These are phyloP conservation scores for Vigna mungo DNA, from an alignment of 306 rosid species.

Conservation along the genomic window DNA sequence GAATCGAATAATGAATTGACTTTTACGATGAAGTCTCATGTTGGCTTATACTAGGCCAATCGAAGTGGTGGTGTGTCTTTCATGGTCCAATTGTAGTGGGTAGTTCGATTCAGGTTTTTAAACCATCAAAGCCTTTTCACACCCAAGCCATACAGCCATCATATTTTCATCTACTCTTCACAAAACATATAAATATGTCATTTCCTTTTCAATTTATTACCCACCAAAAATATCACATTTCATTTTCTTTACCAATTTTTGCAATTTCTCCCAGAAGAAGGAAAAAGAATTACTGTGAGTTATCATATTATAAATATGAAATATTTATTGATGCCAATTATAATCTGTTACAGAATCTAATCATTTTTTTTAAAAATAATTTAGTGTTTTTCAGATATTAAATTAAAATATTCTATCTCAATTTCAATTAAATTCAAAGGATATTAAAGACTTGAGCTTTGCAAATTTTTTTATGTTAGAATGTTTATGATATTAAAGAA, in stretches of 20 bases:
- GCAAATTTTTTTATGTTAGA: neutral
- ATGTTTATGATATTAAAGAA: neutral
- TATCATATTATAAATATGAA: neutral
- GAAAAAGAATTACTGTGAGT: neutral
- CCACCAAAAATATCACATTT: neutral
- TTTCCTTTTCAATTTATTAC: conserved; percentile 4
- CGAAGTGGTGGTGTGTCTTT: neutral
- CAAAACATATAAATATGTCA: conserved; percentile 5
- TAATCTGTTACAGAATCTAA: no score
- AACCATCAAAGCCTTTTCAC: neutral
- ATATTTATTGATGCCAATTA: neutral
- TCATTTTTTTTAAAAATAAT: no score
- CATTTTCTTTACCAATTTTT: neutral
- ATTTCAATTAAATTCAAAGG: neutral
- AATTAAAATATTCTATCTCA: neutral
- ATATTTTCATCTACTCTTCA: neutral
- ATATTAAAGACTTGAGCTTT: neutral
- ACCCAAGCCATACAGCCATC: no score
- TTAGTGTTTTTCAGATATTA: neutral
- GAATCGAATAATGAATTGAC: neutral
- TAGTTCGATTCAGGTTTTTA: neutral
- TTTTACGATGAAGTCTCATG: neutral
- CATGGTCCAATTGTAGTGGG: neutral
- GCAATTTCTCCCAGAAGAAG: neutral
- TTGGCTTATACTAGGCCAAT: neutral